phyloP scores from a whole-genome alignment of 1,139 yeast genomes.

The Geotrichum aggregatum region DNA sequence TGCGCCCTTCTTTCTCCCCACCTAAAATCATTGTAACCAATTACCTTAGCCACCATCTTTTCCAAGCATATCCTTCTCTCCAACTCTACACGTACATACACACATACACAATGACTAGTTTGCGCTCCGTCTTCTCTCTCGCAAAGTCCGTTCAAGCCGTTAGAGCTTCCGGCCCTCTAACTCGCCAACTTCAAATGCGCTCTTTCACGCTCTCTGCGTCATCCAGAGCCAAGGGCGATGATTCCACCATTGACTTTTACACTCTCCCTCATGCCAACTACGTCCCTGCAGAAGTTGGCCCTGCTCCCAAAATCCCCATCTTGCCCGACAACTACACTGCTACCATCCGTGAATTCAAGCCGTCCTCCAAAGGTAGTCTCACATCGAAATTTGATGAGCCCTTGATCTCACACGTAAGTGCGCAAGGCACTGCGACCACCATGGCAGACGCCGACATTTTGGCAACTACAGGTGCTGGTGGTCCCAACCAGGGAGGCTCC shows the following conservation, averaged over 20 bases:
- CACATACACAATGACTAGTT: constrained; percentile 5
- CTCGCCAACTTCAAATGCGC: neutral
- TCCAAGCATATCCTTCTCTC: too few relatives aligned
- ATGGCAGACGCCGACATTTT: constrained; percentile 20
- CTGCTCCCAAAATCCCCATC: constrained; percentile 41
- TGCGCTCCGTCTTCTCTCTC: neutral
- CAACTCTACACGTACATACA: too few relatives aligned
- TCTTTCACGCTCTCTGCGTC: constrained; percentile 25
- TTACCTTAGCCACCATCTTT: too few relatives aligned
- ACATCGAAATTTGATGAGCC: constrained; percentile 27
- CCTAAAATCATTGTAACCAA: neutral
- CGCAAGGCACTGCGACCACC: constrained; percentile 24
- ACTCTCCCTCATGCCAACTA: constrained; percentile 38
- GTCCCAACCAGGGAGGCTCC: constrained; percentile 22
- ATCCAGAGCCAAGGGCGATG: constrained; percentile 40
- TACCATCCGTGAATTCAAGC: constrained; percentile 12
- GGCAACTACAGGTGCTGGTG: constrained; percentile 14
- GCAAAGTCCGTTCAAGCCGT: neutral
- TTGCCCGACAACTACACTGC: constrained; percentile 35
- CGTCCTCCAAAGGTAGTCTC: constrained; percentile 16
- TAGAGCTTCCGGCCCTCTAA: neutral
- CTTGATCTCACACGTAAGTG: constrained; percentile 27
- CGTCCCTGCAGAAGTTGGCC: constrained; percentile 26
- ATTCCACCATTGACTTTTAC: constrained; percentile 43
- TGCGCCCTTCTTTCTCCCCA: neutral